phyloP scores from a whole-genome alignment of 2,329 filamentous ascomycete genomes.

The Pyricularia pennisetigena region DNA sequence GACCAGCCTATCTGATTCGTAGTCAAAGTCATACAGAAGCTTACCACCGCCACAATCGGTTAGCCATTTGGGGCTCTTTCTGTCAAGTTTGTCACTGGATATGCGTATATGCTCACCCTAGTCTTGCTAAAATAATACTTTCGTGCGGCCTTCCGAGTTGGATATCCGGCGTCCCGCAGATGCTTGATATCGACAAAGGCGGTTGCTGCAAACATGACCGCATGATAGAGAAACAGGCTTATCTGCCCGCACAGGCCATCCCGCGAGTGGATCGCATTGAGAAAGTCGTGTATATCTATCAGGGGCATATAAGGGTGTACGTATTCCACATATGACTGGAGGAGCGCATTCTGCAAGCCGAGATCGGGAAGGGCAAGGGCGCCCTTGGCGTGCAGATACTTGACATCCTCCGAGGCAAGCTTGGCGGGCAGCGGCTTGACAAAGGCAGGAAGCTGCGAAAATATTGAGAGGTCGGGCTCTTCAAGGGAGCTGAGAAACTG shows the following conservation, averaged over 20 bases:
- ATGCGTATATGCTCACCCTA: constrained; percentile 50
- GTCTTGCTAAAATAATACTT: constrained; percentile 86
- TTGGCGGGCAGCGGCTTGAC: constrained; percentile 70
- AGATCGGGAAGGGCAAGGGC: constrained; percentile 66
- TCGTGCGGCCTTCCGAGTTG: constrained; percentile 68
- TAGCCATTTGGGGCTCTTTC: not conserved
- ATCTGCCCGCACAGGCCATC: constrained; percentile 63
- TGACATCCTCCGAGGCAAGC: constrained; percentile 71
- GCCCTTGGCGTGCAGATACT: constrained; percentile 76
- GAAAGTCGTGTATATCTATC: constrained; percentile 56
- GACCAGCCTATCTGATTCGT: constrained; percentile 80
- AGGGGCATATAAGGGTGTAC: constrained; percentile 93
- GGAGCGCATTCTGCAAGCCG: constrained; percentile 65
- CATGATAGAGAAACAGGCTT: constrained; percentile 83
- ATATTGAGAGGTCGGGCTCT: constrained; percentile 27
- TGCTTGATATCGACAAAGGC: constrained; percentile 78
- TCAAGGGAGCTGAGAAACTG: constrained; percentile 38
- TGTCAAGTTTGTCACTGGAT: not conserved
- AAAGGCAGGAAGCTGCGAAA: constrained; percentile 50
- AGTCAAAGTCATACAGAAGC: constrained; percentile 91
- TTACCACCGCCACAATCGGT: constrained; percentile 21
- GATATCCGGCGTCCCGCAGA: constrained; percentile 67
- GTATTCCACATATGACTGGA: constrained; percentile 77
- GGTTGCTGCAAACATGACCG: constrained; percentile 87
- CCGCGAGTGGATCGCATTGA: constrained; percentile 49